Evolutionary conservation across 371 early-diverging fungal species (phyloP), one percentile per base, ranked within the genome.

Genomic region (Mortierella polycephala): DNA sequence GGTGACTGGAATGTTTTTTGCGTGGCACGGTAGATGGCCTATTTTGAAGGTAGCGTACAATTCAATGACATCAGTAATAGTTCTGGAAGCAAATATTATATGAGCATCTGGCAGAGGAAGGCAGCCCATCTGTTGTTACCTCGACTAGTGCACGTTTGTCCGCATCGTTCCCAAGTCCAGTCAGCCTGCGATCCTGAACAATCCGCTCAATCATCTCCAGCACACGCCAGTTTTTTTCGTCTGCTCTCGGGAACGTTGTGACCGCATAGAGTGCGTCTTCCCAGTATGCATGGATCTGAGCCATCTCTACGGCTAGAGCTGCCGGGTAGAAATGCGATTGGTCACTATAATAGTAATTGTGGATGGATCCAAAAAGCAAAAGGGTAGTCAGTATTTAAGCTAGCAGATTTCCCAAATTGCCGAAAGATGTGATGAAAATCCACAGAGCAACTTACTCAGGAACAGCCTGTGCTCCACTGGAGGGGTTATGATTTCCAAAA

Each of bases 1-100:
- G 93, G 93, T 4, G 94, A 93, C 67, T 93, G 91, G 79, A 91
- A 93, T 0, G 93, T 91, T 50, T 85, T 84, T 63, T 87, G 85
- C 0, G 90, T 82, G 7, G 90, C 88, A 20, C 90, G 85, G 67
- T 92, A 89, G 50, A 94, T 77, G 7, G 86, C 82, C 82, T 92
- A 70, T 59, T 40, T 40, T 42, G 57, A 41, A 11, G 23, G 5
- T 41, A 57, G 57, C 5, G 23, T 39, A 5, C 21, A 47, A 9
- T 47, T 47, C 16, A 11, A 9, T 9, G 10, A 4, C 30, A 4
- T 30, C 30, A 30, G 30, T 30, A 30, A 30, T 30, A 30, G 4
- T 30, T 30, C 30, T 4, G 30, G 4, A 30, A 30, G 30, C 4
- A 30, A 30, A 30, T 30, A 4, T 30, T 30, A 4, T 1, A 30